Evolutionary conservation across 192 early-diverging fungal genomes (phyloP).

Genomic region (Cladochytrium replicatum): DNA sequence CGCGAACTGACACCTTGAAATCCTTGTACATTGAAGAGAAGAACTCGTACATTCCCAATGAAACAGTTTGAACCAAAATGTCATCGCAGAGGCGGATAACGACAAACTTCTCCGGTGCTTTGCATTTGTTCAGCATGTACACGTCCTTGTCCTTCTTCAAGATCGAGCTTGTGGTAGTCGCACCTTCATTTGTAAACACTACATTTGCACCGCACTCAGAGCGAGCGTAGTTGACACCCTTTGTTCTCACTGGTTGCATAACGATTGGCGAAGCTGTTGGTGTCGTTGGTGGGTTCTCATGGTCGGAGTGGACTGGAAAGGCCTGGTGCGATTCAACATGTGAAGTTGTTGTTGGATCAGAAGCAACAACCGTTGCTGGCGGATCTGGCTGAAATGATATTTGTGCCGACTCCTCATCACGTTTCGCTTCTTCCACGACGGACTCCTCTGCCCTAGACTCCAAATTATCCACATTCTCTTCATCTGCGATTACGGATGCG

Average conservation of each 20-base stretch:
- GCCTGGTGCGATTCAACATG: too few species aligned
- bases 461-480: too few species aligned
- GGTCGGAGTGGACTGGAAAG: too few species aligned
- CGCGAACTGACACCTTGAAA: slow-evolving; percentile 64
- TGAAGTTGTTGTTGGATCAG: too few species aligned
- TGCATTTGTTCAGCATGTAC: slow-evolving; percentile 92
- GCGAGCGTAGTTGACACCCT: slow-evolving; percentile 93
- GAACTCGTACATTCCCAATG: slow-evolving; percentile 92
- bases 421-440: too few species aligned
- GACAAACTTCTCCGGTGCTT: slow-evolving; percentile 62
- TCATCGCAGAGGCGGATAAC: slow-evolving; percentile 92
- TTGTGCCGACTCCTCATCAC: too few species aligned
- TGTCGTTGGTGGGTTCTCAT: too few species aligned
- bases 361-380: too few species aligned
- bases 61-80: slow-evolving; percentile 81
- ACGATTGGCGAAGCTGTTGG: too few species aligned
- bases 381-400: too few species aligned
- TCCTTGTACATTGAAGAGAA: slow-evolving; percentile 92
- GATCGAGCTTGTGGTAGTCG: slow-evolving; percentile 70
- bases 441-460: too few species aligned
- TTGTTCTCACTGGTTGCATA: slow-evolving; percentile 40
- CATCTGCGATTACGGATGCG: too few species aligned
- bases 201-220: slow-evolving; percentile 88
- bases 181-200: slow-evolving; percentile 72
- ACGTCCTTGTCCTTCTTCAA: slow-evolving; percentile 84